These are phyloP conservation scores for Calonectria pseudoturangicola DNA, from an alignment of 2,329 filamentous ascomycete species.

Conservation along the genomic window DNA sequence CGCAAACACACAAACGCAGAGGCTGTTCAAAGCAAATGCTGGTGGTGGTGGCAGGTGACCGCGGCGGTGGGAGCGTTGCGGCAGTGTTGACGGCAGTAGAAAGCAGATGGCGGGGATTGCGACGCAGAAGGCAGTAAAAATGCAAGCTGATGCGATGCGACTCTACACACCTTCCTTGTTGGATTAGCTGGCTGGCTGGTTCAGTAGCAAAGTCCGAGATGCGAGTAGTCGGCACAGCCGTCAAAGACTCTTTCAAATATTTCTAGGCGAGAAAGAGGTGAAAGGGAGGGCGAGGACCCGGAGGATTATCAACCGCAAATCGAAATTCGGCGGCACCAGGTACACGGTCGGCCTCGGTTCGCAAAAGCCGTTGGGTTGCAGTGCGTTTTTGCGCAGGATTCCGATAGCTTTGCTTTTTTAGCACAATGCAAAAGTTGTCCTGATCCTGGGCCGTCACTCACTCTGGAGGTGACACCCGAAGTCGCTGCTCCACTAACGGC, in stretches of 20 bases:
- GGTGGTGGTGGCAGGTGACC: neutral
- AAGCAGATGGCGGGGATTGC: constrained; percentile 34
- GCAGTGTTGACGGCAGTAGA: constrained; percentile 30
- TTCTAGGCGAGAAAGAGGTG: constrained; percentile 35
- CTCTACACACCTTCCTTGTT: constrained; percentile 42
- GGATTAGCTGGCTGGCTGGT: constrained; percentile 23
- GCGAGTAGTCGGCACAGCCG: constrained; percentile 39
- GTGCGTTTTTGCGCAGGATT: constrained; percentile 46
- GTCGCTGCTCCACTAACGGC: constrained; percentile 45
- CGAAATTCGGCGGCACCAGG: constrained; percentile 35
- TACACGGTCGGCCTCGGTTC: constrained; percentile 34
- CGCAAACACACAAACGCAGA: constrained; percentile 25
- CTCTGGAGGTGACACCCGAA: constrained; percentile 47
- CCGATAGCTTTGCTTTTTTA: constrained; percentile 54
- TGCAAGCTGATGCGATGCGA: constrained; percentile 45
- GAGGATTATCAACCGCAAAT: constrained; percentile 43
- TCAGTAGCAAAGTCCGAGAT: constrained; percentile 32
- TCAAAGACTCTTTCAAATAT: constrained; percentile 38
- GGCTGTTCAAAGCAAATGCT: constrained; percentile 18
- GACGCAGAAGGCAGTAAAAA: constrained; percentile 29
- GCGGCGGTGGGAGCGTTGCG: neutral
- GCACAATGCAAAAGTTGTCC: constrained; percentile 50
- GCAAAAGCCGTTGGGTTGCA: constrained; percentile 41
- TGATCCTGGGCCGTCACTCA: constrained; percentile 51
- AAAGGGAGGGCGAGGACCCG: constrained; percentile 36